Evolutionary conservation across 371 early-diverging fungal genomes (phyloP).

Genomic region (Mortierella sp.): DNA sequence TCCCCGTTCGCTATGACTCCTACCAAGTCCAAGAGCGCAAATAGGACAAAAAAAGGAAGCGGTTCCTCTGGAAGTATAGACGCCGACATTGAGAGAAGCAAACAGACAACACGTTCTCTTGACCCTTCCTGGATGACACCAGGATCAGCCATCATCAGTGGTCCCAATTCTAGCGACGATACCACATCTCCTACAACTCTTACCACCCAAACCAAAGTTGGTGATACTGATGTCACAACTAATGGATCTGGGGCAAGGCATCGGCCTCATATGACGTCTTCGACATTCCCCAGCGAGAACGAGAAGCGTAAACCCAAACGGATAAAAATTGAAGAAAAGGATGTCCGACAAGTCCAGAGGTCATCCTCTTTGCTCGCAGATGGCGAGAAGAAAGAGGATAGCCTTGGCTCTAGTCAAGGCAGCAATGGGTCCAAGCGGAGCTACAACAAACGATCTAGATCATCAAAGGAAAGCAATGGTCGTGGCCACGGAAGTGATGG

Average conservation of each 20-base stretch:
- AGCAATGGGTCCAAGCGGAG: background rate
- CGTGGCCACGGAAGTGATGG: constrained; percentile 4
- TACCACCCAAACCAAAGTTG: background rate
- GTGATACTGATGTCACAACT: background rate
- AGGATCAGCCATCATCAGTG: background rate
- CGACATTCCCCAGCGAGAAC: constrained; percentile 9
- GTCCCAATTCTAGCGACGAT: background rate
- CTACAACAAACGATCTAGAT: background rate
- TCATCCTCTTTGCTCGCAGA: constrained; percentile 22
- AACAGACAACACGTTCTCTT: constrained; percentile 20
- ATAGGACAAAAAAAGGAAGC: constrained; percentile 14
- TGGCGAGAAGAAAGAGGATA: background rate
- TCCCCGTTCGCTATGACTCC: constrained; percentile 19
- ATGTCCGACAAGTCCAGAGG: constrained; percentile 38
- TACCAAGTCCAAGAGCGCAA: constrained; percentile 8
- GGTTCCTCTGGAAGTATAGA: constrained; percentile 20
- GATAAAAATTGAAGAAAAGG: constrained; percentile 43
- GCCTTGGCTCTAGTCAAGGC: background rate
- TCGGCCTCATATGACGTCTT: constrained; percentile 7
- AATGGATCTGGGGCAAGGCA: constrained; percentile 7
- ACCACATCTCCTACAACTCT: background rate
- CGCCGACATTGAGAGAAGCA: constrained; percentile 39
- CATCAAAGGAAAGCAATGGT: background rate
- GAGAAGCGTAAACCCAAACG: constrained; percentile 45
- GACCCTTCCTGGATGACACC: constrained; percentile 32